Base-by-base conservation (phyloP, 176 grass and related monocot genomes). In the Phyllostachys edulis region DNA sequence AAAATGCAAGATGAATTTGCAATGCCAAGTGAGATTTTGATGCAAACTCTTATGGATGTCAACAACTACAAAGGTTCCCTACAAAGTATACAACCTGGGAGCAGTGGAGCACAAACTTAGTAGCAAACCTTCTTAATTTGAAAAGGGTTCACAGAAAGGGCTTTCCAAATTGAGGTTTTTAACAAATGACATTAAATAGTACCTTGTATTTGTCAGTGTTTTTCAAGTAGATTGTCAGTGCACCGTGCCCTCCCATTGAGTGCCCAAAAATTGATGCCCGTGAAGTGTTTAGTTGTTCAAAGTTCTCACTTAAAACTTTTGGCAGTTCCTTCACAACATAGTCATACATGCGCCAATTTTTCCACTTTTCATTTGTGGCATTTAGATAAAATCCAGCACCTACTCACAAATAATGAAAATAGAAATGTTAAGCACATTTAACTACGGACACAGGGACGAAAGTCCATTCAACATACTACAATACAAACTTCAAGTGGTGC, bases 371-470 rank as follows among this genome's bases (percentile, higher is more conserved):
- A 50, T 89, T 92, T 32, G 88, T 91, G 49, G 93, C 93, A 63
- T 99, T 99, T 71, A 99, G 86, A 90, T 99, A 99, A 89, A 96
- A 99, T 51, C 97, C 97, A 61, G 97, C 93, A 74, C 97, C 93
- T 99, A 86, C 34, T 21, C 71, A 90, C 26, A 11, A 65, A 87
- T 34, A 76, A 61, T 68, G 12, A 73, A 85, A 40, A 66, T 3
- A 64, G 39, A 47, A 67, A 13, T 2, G 9, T 73, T 34, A 49
- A 26, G 2, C 12, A 39, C 10, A 71, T 68, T 3, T 24, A 66
- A 51, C 29, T 4, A 55, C 6, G 80, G 63, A 45, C 14, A 32
- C 3, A 73, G 11, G 65, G 2, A 82, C 5, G 23, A 54, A 74
- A 63, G 42, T 56, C 4, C 20, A 70, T 70, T 44, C 18, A 75